These are phyloP conservation scores for Coprinopsis marcescibilis DNA, from an alignment of 768 basidiomycete species.

Conservation along the genomic window DNA sequence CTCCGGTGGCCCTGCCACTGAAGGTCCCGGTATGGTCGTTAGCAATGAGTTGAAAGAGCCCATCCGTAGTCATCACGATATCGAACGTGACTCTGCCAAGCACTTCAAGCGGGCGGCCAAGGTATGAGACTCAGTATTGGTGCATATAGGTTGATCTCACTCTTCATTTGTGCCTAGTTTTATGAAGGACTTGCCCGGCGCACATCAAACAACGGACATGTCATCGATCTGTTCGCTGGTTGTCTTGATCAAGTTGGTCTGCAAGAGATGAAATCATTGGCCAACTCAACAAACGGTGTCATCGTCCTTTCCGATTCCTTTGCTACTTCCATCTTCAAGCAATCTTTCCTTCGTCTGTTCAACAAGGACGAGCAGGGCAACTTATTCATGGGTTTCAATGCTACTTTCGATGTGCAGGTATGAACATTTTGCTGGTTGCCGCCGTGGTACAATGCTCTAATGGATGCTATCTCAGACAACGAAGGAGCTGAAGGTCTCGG, in stretches of 20 bases:
- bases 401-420: conserved; percentile 96
- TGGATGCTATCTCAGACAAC: conserved; percentile 60
- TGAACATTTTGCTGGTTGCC: conserved; percentile 1
- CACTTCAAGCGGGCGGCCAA: conserved; percentile 96
- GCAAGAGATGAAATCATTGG: conserved; percentile 93
- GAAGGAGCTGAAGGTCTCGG: conserved; percentile 97
- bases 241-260: conserved; percentile 98
- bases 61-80: conserved; percentile 97
- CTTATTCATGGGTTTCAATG: conserved; percentile 97
- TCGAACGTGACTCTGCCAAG: conserved; percentile 93
- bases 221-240: conserved; percentile 92
- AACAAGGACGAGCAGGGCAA: conserved; percentile 89
- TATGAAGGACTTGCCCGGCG: conserved; percentile 93
- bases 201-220: conserved; percentile 90
- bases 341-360: conserved; percentile 91
- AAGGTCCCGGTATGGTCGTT: conserved; percentile 97
- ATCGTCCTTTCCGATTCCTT: conserved; percentile 97
- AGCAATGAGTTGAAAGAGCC: conserved; percentile 94
- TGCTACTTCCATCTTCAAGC: conserved; percentile 97
- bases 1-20: conserved; percentile 90
- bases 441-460: background rate
- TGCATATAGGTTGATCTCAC: conserved; percentile 1
- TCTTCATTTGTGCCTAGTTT: conserved; percentile 51
- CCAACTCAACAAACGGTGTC: conserved; percentile 94
- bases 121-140: conserved; percentile 40